phyloP scores from a whole-genome alignment of 2,329 filamentous ascomycete genomes.

The Paradendryphiella salina region DNA sequence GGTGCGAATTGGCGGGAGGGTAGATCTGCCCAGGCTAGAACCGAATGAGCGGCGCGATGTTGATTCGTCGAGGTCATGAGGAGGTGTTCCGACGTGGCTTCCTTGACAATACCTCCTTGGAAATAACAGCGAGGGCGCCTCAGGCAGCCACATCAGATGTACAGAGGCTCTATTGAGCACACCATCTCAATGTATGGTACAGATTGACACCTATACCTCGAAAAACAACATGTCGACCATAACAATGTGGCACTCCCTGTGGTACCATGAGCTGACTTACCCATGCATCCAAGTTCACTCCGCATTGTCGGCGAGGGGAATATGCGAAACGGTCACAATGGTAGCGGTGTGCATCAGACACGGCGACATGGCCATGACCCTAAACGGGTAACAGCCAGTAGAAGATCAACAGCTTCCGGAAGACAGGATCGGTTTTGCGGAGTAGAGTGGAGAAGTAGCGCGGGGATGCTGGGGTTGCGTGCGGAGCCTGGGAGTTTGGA shows the following conservation, averaged over 20 bases:
- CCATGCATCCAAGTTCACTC: background rate
- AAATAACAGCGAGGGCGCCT: slow-evolving; percentile 3
- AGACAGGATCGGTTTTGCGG: slow-evolving; percentile 28
- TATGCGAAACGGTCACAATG: slow-evolving; percentile 7
- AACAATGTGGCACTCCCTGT: background rate
- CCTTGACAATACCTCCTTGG: slow-evolving; percentile 1
- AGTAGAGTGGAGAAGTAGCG: slow-evolving; percentile 31
- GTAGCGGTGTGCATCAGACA: slow-evolving; percentile 1
- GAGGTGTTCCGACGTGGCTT: slow-evolving; percentile 21
- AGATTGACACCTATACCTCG: background rate
- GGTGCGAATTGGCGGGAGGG: slow-evolving; percentile 22
- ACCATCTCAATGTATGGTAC: background rate
- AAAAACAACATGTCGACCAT: background rate
- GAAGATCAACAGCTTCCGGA: background rate
- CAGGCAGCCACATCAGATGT: background rate
- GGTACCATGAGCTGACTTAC: background rate
- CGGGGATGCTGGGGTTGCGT: slow-evolving; percentile 24
- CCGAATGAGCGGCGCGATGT: slow-evolving; percentile 3
- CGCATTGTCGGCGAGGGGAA: background rate
- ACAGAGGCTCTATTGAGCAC: background rate
- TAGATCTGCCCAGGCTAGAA: slow-evolving; percentile 17
- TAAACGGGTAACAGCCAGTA: slow-evolving; percentile 5
- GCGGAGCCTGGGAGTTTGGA: slow-evolving; percentile 27
- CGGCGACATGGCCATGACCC: slow-evolving; percentile 3
- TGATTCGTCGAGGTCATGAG: slow-evolving; percentile 12